Evolutionary conservation across 805 yeast genomes (phyloP), one percentile per base, ranked within the genome.

Genomic region (Cyberlindnera americana): DNA sequence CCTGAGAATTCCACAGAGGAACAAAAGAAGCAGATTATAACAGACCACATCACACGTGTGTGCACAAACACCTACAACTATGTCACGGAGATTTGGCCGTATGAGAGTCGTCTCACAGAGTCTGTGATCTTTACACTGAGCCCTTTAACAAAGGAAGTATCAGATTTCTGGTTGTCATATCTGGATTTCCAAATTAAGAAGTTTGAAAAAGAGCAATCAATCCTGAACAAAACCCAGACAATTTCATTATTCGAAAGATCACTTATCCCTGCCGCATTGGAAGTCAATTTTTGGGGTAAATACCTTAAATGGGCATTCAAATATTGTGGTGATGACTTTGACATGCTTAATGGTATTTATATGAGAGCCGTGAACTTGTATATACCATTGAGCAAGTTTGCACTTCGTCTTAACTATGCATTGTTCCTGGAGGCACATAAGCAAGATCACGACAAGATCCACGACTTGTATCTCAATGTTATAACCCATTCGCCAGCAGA

Each of bases 201-300:
- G 31, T 59, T 54, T 11, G 52, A 42, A 17, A 25, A 43, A 8
- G 46, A 46, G 4, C 50, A 62, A 19, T 31, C 50, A 4, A 19
- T 27, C 2, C 17, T 49, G 11, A 36, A 42, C 22, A 53, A 46
- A 33, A 10, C 34, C 1, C 51, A 69, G 17, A 65, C 75, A 1
- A 58, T 60, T 7, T 62, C 72, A 7, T 53, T 85, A 1, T 90
- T 82, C 59, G 91, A 85, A 56, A 69, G 96, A 41, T 77, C 87
- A 14, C 62, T 91, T 10, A 65, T 85, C 1, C 86, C 95, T 0
- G 73, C 81, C 37, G 83, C 89, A 29, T 61, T 62, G 16, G 65
- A 71, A 33, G 77, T 76, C 23, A 65, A 65, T 13, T 56, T 87
- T 15, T 91, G 98, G 98, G 53, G 77, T 14, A 72, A 72, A 39